phyloP scores from a whole-genome alignment of 2,329 filamentous ascomycete genomes.

The Pseudogymnoascus destructans region DNA sequence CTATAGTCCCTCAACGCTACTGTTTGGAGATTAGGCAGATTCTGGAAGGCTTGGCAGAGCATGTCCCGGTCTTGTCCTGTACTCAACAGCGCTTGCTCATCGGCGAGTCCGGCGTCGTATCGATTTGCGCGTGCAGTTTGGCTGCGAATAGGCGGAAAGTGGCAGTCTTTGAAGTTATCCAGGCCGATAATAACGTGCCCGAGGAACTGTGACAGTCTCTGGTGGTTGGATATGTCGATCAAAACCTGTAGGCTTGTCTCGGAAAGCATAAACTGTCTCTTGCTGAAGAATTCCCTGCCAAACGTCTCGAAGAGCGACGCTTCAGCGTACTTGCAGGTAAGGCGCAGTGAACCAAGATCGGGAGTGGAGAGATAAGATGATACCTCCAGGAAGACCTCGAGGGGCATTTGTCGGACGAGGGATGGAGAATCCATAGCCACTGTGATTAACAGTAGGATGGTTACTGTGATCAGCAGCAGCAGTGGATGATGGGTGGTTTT shows the following conservation, averaged over 20 bases:
- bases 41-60: conserved; percentile 42
- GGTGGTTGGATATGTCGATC: conserved; percentile 27
- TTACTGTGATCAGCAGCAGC: neutral
- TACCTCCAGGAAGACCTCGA: conserved; percentile 41
- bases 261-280: conserved; percentile 52
- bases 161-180: neutral
- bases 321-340: conserved; percentile 42
- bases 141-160: too few relatives aligned
- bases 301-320: conserved; percentile 41
- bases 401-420: conserved; percentile 13
- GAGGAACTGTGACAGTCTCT: conserved; percentile 28
- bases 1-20: conserved; percentile 48
- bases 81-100: conserved; percentile 25
- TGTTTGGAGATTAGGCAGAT: conserved; percentile 40
- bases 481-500: neutral
- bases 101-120: neutral
- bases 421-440: conserved; percentile 7
- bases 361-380: conserved; percentile 38
- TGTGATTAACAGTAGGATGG: neutral
- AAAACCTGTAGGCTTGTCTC: conserved; percentile 39
- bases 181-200: conserved; percentile 38
- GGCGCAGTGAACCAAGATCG: conserved; percentile 42
- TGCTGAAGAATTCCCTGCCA: conserved; percentile 48
- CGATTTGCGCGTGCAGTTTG: neutral
- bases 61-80: conserved; percentile 39